Percentiles rank a stretch among this genome's conserved stretches.
These are phyloP conservation scores for Carex cristatella DNA, from an alignment of 176 grass and related monocot species.

Conservation along the genomic window DNA sequence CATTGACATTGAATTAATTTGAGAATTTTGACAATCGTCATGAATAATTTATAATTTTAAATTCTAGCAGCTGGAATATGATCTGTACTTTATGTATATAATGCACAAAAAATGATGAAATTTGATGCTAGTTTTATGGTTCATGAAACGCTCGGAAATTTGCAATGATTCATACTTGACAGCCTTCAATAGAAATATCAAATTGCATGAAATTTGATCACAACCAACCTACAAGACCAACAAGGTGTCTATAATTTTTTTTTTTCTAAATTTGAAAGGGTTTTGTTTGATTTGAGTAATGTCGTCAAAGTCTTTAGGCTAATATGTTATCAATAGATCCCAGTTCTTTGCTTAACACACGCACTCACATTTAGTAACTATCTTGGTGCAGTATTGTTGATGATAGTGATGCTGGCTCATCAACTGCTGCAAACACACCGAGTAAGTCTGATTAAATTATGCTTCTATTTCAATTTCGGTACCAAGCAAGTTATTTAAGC, in stretches of 20 bases:
- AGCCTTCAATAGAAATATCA: background rate
- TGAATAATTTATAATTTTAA: background rate
- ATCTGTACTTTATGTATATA: background rate
- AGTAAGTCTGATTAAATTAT: conserved; percentile 17
- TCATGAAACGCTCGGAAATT: conserved; percentile 3
- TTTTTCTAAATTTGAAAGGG: background rate
- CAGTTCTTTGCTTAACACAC: background rate
- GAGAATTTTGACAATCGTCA: background rate
- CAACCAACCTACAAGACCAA: background rate
- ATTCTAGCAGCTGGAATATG: background rate
- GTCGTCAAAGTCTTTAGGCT: background rate
- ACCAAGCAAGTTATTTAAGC: background rate
- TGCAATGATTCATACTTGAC: background rate
- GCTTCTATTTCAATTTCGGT: background rate
- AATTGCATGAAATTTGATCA: background rate
- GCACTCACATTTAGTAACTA: background rate
- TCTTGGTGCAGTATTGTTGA: conserved; percentile 63
- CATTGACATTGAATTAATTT: background rate
- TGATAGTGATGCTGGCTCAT: conserved; percentile 31
- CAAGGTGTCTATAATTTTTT: background rate
- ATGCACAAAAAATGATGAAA: background rate
- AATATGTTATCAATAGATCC: background rate
- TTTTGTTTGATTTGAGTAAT: conserved; percentile 22
- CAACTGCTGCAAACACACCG: conserved; percentile 11
- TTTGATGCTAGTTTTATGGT: background rate